phyloP scores from a whole-genome alignment of 768 basidiomycete genomes.

The Pulveroboletus sp. region DNA sequence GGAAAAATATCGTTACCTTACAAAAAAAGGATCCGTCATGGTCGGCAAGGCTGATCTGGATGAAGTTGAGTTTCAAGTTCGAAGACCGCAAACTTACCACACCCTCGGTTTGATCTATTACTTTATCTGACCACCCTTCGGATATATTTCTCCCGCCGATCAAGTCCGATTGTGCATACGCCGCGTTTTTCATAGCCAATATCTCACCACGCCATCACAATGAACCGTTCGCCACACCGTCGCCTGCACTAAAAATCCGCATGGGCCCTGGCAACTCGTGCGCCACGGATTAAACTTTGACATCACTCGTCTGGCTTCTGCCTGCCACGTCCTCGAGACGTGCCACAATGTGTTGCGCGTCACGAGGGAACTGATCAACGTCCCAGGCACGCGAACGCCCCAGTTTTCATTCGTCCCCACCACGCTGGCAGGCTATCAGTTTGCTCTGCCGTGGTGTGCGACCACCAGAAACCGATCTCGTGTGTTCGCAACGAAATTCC shows the following conservation, averaged over 20 bases:
- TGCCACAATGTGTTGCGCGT: neutral
- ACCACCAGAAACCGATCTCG: neutral
- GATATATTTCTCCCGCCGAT: constrained; percentile 30
- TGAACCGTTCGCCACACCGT: constrained; percentile 6
- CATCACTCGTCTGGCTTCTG: neutral
- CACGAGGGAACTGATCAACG: no score
- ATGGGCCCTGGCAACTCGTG: neutral
- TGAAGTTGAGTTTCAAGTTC: constrained; percentile 32
- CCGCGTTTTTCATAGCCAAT: constrained; percentile 5
- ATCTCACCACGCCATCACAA: constrained; percentile 13
- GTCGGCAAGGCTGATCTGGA: constrained; percentile 30
- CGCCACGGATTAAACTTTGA: neutral
- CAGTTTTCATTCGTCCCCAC: constrained; percentile 1
- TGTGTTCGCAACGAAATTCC: neutral
- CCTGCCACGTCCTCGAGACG: no score
- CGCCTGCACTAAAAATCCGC: neutral
- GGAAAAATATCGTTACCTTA: constrained; percentile 8
- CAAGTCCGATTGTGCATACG: constrained; percentile 28
- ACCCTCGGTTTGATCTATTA: constrained; percentile 25
- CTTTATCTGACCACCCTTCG: constrained; percentile 27
- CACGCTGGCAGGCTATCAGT: neutral
- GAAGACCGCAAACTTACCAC: constrained; percentile 28
- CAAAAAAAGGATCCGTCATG: constrained; percentile 19
- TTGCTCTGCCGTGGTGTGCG: neutral
- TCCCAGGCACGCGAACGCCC: constrained; percentile 13